Evolutionary conservation across 2,329 filamentous ascomycete genomes (phyloP).

Genomic region (Fusarium acutatum): DNA sequence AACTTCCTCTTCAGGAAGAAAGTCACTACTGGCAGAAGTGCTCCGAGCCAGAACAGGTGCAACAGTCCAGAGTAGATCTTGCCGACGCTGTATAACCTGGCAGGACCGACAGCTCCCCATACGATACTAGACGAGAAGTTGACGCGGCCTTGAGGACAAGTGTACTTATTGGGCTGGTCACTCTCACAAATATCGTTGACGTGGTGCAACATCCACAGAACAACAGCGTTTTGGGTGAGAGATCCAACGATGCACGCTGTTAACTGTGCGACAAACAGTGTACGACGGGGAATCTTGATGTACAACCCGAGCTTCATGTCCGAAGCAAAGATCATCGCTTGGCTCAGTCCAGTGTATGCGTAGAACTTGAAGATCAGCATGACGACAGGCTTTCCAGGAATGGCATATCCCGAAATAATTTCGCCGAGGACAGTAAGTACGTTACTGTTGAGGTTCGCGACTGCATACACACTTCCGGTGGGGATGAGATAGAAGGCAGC

Average conservation of each 20-base stretch:
- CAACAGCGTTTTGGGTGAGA: background rate
- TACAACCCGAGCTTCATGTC: background rate
- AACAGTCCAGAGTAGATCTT: background rate
- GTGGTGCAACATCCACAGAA: background rate
- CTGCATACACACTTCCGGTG: background rate
- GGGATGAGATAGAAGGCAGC: background rate
- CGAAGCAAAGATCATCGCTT: background rate
- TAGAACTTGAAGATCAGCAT: slow-evolving; percentile 6
- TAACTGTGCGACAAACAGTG: background rate
- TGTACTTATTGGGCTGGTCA: background rate
- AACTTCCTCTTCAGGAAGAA: background rate
- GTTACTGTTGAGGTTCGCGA: background rate
- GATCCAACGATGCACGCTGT: background rate
- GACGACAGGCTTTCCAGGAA: background rate
- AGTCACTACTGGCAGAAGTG: background rate
- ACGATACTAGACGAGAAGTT: background rate
- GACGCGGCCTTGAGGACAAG: background rate
- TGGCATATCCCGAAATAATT: background rate
- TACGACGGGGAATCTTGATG: background rate
- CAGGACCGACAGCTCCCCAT: background rate
- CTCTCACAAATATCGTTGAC: background rate
- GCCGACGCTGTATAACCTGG: background rate
- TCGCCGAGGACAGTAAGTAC: background rate
- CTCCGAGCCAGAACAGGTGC: background rate
- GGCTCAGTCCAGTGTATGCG: background rate